Evolutionary conservation across 805 yeast species (phyloP).

Genomic region (Tetrapisispora arboricola): DNA sequence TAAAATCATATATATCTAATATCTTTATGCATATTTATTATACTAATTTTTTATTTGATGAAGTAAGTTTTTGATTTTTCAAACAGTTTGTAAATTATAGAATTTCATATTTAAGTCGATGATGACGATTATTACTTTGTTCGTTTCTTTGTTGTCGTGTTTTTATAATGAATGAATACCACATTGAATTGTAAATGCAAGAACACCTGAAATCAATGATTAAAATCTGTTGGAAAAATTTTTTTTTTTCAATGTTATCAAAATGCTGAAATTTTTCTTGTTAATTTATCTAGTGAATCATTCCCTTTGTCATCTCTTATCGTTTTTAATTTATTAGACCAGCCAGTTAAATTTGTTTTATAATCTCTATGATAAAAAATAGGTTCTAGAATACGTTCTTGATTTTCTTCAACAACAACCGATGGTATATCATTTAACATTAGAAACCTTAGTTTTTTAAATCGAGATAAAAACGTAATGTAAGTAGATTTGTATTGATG

Average conservation of each 20-base stretch:
- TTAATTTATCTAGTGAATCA: conserved; percentile 3
- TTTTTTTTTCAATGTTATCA: not conserved
- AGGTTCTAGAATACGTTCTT: conserved; percentile 28
- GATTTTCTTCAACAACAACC: conserved; percentile 21
- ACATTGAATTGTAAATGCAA: too few species aligned
- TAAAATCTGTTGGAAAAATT: not conserved
- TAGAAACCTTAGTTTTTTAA: conserved; percentile 29
- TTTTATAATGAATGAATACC: too few species aligned
- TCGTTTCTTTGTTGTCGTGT: too few species aligned
- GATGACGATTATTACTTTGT: too few species aligned
- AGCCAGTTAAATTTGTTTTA: conserved; percentile 25
- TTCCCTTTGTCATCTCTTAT: conserved; percentile 1
- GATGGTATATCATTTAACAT: conserved; percentile 33
- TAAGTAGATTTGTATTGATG: conserved; percentile 31
- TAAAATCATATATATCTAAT: too few species aligned
- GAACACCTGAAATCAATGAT: not conserved
- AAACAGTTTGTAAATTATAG: too few species aligned
- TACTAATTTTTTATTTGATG: too few species aligned
- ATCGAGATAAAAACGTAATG: conserved; percentile 27
- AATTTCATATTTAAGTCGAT: too few species aligned
- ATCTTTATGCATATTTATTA: too few species aligned
- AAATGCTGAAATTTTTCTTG: conserved; percentile 5
- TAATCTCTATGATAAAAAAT: conserved; percentile 29
- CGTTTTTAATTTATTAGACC: conserved; percentile 12
- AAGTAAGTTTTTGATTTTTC: too few species aligned